A percentile compares a stretch with the other conserved stretches of the same genome.
Evolutionary conservation across 2,329 filamentous ascomycete species (phyloP).

Genomic region (Epichloe glyceriae): DNA sequence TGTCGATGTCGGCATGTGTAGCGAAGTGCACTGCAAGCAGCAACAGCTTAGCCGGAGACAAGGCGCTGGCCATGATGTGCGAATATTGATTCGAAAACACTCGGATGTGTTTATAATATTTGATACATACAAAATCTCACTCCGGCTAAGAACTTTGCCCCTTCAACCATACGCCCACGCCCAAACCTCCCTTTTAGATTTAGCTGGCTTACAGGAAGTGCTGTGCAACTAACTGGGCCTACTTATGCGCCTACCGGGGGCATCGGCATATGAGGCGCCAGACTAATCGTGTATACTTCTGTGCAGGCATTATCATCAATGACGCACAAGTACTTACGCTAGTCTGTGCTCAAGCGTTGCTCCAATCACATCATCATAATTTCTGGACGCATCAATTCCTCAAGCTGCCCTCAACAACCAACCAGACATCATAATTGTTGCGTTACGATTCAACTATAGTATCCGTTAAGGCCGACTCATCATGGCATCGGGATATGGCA

Average conservation of each 20-base stretch:
- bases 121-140: neutral
- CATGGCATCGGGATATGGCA: conserved; percentile 75
- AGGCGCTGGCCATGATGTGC: conserved; percentile 13
- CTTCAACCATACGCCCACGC: neutral
- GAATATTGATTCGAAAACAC: neutral
- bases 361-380: neutral
- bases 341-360: neutral
- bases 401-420: neutral
- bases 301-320: too few relatives aligned
- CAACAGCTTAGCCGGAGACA: conserved; percentile 56
- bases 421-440: neutral
- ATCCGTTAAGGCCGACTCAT: conserved; percentile 13
- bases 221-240: neutral
- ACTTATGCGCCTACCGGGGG: conserved; percentile 1
- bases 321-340: neutral
- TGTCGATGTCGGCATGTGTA: conserved; percentile 49
- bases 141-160: neutral
- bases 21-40: conserved; percentile 62
- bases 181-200: neutral
- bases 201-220: neutral
- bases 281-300: neutral
- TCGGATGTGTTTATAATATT: neutral
- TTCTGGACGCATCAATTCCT: neutral
- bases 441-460: neutral
- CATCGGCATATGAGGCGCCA: too few relatives aligned